A percentile compares a stretch with the other conserved stretches of the same genome.
Evolutionary conservation across 176 grass and related monocot genomes (phyloP).

Genomic region (Alopecurus myosuroides): DNA sequence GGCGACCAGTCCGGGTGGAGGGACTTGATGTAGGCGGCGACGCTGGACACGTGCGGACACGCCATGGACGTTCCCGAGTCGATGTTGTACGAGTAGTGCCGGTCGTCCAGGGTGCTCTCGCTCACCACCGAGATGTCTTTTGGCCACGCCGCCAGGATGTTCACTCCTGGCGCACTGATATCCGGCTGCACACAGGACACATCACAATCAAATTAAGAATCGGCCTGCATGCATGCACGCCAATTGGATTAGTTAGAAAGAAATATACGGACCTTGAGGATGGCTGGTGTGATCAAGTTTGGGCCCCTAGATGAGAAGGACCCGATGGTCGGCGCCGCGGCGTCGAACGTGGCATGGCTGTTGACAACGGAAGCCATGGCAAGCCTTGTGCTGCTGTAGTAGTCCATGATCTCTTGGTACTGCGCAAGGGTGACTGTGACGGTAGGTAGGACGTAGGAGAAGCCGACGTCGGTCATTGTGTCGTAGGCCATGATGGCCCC

Average conservation of each 20-base stretch:
- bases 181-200: not conserved
- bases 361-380: not conserved
- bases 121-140: not conserved
- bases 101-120: not conserved
- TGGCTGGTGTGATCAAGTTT: not conserved
- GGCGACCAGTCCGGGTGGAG: slow-evolving; percentile 26
- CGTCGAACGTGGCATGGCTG: not conserved
- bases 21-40: slow-evolving; percentile 13
- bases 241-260: not conserved
- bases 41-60: slow-evolving; percentile 25
- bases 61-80: slow-evolving; percentile 43
- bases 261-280: not conserved
- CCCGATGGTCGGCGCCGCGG: not conserved
- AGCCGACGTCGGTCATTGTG: not conserved
- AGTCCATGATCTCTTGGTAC: not conserved
- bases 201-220: too few relatives aligned
- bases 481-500: not conserved
- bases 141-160: slow-evolving; percentile 26
- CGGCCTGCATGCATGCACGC: not conserved
- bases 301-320: slow-evolving; percentile 12
- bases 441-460: not conserved
- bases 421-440: fast-evolving
- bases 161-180: not conserved
- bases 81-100: not conserved
- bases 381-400: slow-evolving; percentile 8